These are phyloP conservation scores for Sclerotinia trifoliorum DNA, from an alignment of 2,329 filamentous ascomycete species.

Conservation along the genomic window DNA sequence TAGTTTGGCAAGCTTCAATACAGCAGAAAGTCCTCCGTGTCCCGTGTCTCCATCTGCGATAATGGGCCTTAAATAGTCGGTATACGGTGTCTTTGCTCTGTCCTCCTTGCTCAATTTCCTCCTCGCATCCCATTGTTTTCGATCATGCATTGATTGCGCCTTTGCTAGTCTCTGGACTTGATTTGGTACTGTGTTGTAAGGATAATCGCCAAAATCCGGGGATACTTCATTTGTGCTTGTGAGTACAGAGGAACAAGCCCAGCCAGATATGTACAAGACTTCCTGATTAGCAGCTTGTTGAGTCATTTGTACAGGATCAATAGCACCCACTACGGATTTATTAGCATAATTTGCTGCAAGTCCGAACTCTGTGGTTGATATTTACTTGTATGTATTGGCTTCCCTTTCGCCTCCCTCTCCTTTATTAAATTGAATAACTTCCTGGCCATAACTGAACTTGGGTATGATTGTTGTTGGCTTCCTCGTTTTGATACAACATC, in stretches of 20 bases:
- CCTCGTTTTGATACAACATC: slow-evolving; percentile 94
- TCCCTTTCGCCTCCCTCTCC: slow-evolving; percentile 71
- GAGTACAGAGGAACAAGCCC: slow-evolving; percentile 92
- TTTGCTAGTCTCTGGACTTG: slow-evolving; percentile 96
- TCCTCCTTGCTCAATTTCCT: slow-evolving; percentile 74
- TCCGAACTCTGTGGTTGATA: slow-evolving; percentile 37
- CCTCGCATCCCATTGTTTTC: slow-evolving; percentile 87
- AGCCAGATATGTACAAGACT: slow-evolving; percentile 92
- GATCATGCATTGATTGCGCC: slow-evolving; percentile 94
- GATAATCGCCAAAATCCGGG: slow-evolving; percentile 96
- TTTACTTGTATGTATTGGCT: slow-evolving; percentile 89
- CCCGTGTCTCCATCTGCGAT: slow-evolving; percentile 96
- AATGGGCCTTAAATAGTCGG: slow-evolving; percentile 92
- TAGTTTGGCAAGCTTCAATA: slow-evolving; percentile 93
- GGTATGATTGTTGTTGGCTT: slow-evolving; percentile 80
- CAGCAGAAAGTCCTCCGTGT: slow-evolving; percentile 87
- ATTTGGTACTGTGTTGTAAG: slow-evolving; percentile 98
- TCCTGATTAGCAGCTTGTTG: slow-evolving; percentile 96
- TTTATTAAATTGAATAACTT: slow-evolving; percentile 90
- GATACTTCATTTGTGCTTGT: slow-evolving; percentile 97
- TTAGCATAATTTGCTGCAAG: slow-evolving; percentile 22
- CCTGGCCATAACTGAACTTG: slow-evolving; percentile 89
- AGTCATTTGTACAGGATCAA: slow-evolving; percentile 99
- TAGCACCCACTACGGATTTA: slow-evolving; percentile 73
- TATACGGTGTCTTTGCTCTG: slow-evolving; percentile 73